A percentile compares a stretch with the other conserved stretches of the same genome.
Evolutionary conservation across 1,284 basidiomycete genomes (phyloP).

Genomic region (Cutaneotrichosporon cavernicola): DNA sequence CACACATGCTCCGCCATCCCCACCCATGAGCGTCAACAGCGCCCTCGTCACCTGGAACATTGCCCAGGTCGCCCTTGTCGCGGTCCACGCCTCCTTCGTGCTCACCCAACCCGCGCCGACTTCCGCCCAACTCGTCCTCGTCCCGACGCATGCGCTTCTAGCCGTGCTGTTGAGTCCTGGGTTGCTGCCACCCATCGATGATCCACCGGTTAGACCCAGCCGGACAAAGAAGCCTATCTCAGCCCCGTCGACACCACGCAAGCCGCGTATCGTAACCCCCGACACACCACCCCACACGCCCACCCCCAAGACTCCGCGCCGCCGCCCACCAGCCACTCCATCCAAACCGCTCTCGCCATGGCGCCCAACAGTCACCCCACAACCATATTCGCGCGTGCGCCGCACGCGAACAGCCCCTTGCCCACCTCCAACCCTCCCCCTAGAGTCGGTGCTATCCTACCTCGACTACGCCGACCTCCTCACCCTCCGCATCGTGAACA

Average conservation of each 20-base stretch:
- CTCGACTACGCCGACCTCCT: conserved; percentile 1
- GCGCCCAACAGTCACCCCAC: conserved; percentile 5
- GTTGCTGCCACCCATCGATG: neutral
- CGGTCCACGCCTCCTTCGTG: neutral
- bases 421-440: neutral
- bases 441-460: neutral
- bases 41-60: conserved; percentile 6
- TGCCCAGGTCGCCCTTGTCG: neutral
- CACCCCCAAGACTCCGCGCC: neutral
- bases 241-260: neutral
- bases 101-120: neutral
- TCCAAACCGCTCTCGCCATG: neutral
- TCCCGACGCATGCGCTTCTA: conserved; percentile 1
- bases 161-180: conserved; percentile 3
- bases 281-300: neutral
- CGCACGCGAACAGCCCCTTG: neutral
- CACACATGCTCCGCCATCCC: neutral
- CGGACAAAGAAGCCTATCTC: neutral
- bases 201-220: neutral
- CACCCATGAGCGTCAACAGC: neutral
- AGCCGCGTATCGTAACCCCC: neutral
- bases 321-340: neutral
- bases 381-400: neutral
- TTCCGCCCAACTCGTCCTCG: neutral
- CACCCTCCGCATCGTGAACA: neutral